These are phyloP conservation scores for Saccharomyces hybrid DNA, from an alignment of 1,139 yeast species.

Conservation along the genomic window DNA sequence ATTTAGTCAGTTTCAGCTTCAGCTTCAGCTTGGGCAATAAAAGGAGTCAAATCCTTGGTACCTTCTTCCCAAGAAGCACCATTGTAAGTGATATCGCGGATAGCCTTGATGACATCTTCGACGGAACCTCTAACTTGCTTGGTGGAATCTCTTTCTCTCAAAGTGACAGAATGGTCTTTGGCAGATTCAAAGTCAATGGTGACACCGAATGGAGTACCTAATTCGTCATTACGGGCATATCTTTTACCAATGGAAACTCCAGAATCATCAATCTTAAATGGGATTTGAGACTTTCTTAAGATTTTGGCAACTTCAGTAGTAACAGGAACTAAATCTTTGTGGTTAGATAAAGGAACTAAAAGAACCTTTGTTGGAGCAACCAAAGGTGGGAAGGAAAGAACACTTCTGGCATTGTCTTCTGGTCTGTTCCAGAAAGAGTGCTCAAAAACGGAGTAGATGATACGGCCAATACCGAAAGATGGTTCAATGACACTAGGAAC, in stretches of 20 bases:
- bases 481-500: conserved; percentile 98
- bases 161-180: conserved; percentile 82
- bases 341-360: conserved; percentile 86
- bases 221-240: conserved; percentile 97
- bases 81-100: conserved; percentile 65
- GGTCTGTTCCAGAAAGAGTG: conserved; percentile 95
- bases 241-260: conserved; percentile 98
- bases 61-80: conserved; percentile 81
- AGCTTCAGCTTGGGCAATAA: conserved; percentile 44
- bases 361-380: conserved; percentile 98
- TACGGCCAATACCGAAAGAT: conserved; percentile 98
- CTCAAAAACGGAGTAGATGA: conserved; percentile 85
- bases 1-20: conserved; percentile 9
- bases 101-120: conserved; percentile 69
- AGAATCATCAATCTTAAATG: conserved; percentile 95
- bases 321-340: conserved; percentile 72
- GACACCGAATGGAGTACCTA: conserved; percentile 98
- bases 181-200: conserved; percentile 95
- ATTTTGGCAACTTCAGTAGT: conserved; percentile 58
- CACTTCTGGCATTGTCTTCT: conserved; percentile 85
- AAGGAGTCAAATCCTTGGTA: conserved; percentile 57
- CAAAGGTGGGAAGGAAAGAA: conserved; percentile 85
- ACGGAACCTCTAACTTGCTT: conserved; percentile 93
- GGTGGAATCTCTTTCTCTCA: conserved; percentile 97
- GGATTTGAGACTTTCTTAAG: conserved; percentile 75